These are phyloP conservation scores for Aspergillus campestris DNA, from an alignment of 495 filamentous ascomycete genomes.

Conservation along the genomic window DNA sequence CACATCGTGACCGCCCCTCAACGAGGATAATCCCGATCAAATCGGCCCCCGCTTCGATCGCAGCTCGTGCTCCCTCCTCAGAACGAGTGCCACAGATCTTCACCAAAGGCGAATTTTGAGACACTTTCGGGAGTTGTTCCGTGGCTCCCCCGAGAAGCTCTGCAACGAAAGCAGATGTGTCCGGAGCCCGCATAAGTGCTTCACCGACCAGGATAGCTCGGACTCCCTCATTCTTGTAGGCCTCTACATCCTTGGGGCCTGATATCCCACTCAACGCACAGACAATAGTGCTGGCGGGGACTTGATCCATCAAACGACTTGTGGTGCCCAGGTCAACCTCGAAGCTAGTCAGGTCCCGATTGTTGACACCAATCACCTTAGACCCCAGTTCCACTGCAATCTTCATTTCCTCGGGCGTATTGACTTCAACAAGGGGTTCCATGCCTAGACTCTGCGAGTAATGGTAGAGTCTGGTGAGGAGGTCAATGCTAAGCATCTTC, in stretches of 20 bases:
- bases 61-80: constrained; percentile 67
- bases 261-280: constrained; percentile 94
- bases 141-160: constrained; percentile 60
- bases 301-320: constrained; percentile 77
- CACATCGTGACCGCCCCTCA: constrained; percentile 66
- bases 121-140: constrained; percentile 12
- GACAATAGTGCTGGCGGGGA: constrained; percentile 78
- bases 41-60: constrained; percentile 84
- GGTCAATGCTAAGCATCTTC: constrained; percentile 81
- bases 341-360: constrained; percentile 89
- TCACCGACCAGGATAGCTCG: constrained; percentile 92
- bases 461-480: constrained; percentile 71
- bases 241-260: constrained; percentile 79
- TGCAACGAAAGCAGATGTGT: constrained; percentile 72
- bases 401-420: constrained; percentile 87
- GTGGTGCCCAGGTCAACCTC: constrained; percentile 95
- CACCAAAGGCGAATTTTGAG: constrained; percentile 49
- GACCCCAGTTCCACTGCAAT: constrained; percentile 78
- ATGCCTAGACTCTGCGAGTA: constrained; percentile 90
- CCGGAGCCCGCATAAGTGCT: constrained; percentile 80
- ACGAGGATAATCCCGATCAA: constrained; percentile 89
- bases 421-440: constrained; percentile 96
- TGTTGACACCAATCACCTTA: constrained; percentile 97
- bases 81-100: constrained; percentile 96
- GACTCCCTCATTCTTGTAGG: constrained; percentile 81